phyloP scores from a whole-genome alignment of 2,329 filamentous ascomycete genomes.

The Paradendryphiella salina region DNA sequence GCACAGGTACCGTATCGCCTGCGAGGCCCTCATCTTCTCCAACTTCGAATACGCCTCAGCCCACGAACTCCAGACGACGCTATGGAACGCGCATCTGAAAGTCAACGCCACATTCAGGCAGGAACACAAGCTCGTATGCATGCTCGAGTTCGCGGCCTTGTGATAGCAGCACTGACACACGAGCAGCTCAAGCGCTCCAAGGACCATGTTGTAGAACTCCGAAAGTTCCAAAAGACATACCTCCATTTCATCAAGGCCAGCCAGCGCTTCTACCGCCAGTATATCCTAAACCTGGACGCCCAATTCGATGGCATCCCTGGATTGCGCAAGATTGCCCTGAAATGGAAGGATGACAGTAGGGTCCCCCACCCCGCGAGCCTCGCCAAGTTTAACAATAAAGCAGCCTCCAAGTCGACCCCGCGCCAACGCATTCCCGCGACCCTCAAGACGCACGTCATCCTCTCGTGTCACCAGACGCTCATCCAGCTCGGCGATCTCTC shows the following conservation, averaged over 20 bases:
- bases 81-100: conserved; percentile 79
- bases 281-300: conserved; percentile 74
- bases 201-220: conserved; percentile 63
- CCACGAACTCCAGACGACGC: conserved; percentile 66
- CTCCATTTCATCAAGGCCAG: conserved; percentile 82
- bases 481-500: conserved; percentile 88
- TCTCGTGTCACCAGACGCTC: conserved; percentile 79
- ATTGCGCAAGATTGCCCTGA: conserved; percentile 59
- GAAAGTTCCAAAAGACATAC: conserved; percentile 82
- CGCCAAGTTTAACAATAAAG: conserved; percentile 44
- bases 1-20: conserved; percentile 68
- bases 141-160: neutral
- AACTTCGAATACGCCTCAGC: conserved; percentile 69
- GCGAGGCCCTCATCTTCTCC: conserved; percentile 71
- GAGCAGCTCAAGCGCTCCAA: conserved; percentile 54
- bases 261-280: conserved; percentile 85
- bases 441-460: conserved; percentile 64
- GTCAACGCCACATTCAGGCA: conserved; percentile 80
- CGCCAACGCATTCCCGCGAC: conserved; percentile 48
- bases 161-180: conserved; percentile 9
- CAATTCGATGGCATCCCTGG: conserved; percentile 61
- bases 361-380: neutral
- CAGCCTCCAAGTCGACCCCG: conserved; percentile 37
- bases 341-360: conserved; percentile 46
- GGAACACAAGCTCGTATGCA: conserved; percentile 44